Percentiles rank a stretch among this genome's conserved stretches.
Conservation (phyloP, 495 filamentous ascomycete species). For the Podospora australis region DNA sequence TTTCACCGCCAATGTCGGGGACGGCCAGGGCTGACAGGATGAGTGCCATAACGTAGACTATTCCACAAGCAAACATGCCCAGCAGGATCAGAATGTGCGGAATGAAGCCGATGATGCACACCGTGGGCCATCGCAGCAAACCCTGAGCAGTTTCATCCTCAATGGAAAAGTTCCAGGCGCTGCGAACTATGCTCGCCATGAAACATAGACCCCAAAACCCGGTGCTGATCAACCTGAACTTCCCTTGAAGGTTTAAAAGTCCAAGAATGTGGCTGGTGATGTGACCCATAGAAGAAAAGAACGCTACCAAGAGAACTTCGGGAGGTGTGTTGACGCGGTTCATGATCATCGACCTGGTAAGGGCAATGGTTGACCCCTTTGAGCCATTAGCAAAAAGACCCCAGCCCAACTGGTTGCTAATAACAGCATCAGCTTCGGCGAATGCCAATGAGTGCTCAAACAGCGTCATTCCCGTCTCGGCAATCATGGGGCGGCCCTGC, state of each 20-base stretch:
- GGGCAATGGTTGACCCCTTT: constrained; percentile 37
- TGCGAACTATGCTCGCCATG: constrained; percentile 72
- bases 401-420: constrained; percentile 67
- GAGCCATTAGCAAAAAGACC: constrained; percentile 47
- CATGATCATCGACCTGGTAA: constrained; percentile 53
- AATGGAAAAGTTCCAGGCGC: constrained; percentile 53
- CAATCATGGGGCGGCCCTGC: constrained; percentile 70
- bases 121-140: constrained; percentile 76
- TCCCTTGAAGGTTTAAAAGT: constrained; percentile 68
- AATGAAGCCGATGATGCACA: constrained; percentile 91
- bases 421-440: constrained; percentile 85
- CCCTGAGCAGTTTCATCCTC: constrained; percentile 42
- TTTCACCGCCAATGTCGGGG: constrained; percentile 22
- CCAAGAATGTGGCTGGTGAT: constrained; percentile 78
- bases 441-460: constrained; percentile 96
- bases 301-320: constrained; percentile 75
- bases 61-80: constrained; percentile 66
- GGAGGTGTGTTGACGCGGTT: constrained; percentile 71
- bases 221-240: constrained; percentile 74
- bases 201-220: constrained; percentile 84
- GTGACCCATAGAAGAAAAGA: constrained; percentile 86
- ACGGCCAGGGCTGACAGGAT: constrained; percentile 67
- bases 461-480: constrained; percentile 92
- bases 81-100: constrained; percentile 78
- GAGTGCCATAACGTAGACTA: constrained; percentile 72